A percentile compares a stretch with the other conserved stretches of the same genome.
Conservation (phyloP, 495 filamentous ascomycete genomes). For the Penicillium malachiteum region DNA sequence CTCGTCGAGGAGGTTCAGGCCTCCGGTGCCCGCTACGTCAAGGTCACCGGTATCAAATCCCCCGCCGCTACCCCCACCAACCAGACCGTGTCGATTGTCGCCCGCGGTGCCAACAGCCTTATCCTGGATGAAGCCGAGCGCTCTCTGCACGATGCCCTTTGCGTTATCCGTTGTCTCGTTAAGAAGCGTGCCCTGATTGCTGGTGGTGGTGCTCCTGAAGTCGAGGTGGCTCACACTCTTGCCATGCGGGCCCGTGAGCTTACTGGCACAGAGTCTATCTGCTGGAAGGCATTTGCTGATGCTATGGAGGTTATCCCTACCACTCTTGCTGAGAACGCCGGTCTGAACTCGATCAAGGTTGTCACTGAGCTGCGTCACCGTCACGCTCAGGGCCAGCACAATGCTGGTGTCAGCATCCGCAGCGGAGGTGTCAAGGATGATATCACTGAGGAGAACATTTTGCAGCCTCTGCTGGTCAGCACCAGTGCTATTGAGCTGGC, state of each 20-base stretch:
- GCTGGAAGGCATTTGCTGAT: conserved; percentile 98
- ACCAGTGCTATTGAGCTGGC: conserved; percentile 97
- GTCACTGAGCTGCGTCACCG: conserved; percentile 95
- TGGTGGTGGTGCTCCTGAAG: conserved; percentile 93
- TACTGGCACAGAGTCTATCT: conserved; percentile 90
- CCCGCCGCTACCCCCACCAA: conserved; percentile 53
- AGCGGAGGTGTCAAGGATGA: conserved; percentile 92
- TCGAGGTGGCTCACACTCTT: conserved; percentile 84
- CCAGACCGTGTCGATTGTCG: conserved; percentile 90
- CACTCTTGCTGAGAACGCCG: conserved; percentile 95
- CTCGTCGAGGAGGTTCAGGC: conserved; percentile 89
- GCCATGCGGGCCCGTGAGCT: conserved; percentile 77
- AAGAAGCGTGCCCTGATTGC: conserved; percentile 98
- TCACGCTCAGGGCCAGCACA: conserved; percentile 91
- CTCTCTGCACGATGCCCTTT: conserved; percentile 92
- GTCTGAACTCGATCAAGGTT: conserved; percentile 95
- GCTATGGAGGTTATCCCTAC: conserved; percentile 97
- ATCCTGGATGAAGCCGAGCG: conserved; percentile 97
- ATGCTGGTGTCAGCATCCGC: conserved; percentile 96
- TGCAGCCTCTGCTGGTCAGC: conserved; percentile 93
- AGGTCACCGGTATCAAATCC: conserved; percentile 85
- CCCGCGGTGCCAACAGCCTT: conserved; percentile 88
- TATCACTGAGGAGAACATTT: conserved; percentile 94
- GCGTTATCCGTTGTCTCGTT: conserved; percentile 94
- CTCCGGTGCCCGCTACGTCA: conserved; percentile 85